phyloP scores from a whole-genome alignment of 495 filamentous ascomycete genomes.

The Talaromyces thailandensis region DNA sequence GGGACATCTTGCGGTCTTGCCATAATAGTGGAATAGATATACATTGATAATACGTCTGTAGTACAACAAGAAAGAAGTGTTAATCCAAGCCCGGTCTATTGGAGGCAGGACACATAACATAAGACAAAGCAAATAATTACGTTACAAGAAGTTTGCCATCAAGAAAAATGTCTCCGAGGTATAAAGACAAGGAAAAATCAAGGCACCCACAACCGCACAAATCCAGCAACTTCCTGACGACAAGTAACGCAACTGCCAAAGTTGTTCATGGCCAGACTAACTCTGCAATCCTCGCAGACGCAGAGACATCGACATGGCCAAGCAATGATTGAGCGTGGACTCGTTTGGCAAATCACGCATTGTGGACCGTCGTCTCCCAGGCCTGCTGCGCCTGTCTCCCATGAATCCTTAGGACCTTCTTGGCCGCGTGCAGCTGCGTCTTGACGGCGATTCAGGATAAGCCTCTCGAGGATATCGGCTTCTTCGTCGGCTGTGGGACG shows the following conservation, averaged over 20 bases:
- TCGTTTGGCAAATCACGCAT: conserved; percentile 87
- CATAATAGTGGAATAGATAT: neutral
- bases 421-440: conserved; percentile 13
- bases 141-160: neutral
- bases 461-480: conserved; percentile 65
- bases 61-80: neutral
- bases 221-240: conserved; percentile 74
- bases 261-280: conserved; percentile 93
- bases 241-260: conserved; percentile 94
- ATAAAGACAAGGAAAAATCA: conserved; percentile 21
- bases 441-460: conserved; percentile 58
- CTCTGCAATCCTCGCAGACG: conserved; percentile 88
- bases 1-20: neutral
- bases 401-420: conserved; percentile 28
- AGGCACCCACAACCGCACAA: conserved; percentile 84
- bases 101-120: neutral
- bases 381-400: conserved; percentile 59
- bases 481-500: conserved; percentile 62
- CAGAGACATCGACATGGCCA: conserved; percentile 96
- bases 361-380: conserved; percentile 69
- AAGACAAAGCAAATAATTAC: neutral
- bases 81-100: neutral
- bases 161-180: neutral
- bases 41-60: neutral
- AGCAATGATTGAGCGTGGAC: conserved; percentile 80